phyloP scores from a whole-genome alignment of 768 basidiomycete species.

The Tricholoma terreum region DNA sequence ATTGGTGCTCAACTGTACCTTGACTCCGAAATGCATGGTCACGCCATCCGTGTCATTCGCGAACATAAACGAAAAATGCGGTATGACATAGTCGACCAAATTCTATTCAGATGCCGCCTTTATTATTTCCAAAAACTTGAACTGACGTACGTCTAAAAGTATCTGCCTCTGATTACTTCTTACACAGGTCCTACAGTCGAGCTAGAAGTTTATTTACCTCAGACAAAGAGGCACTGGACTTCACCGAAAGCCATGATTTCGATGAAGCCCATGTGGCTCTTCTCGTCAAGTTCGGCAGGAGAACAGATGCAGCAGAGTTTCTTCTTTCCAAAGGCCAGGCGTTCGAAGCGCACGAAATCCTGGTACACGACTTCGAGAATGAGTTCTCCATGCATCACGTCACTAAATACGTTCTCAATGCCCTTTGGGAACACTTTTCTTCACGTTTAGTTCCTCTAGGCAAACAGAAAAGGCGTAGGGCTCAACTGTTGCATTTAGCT shows the following conservation, averaged over 20 bases:
- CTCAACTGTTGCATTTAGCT: slow-evolving; percentile 24
- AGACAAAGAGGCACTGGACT: slow-evolving; percentile 53
- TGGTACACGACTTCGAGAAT: slow-evolving; percentile 34
- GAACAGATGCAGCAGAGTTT: slow-evolving; percentile 49
- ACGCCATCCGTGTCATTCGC: slow-evolving; percentile 47
- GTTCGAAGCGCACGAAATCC: slow-evolving; percentile 43
- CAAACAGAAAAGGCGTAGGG: slow-evolving; percentile 7
- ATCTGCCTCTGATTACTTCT: not conserved
- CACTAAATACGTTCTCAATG: slow-evolving; percentile 36
- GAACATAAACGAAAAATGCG: slow-evolving; percentile 30
- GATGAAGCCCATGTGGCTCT: slow-evolving; percentile 45
- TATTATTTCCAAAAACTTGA: slow-evolving; percentile 40
- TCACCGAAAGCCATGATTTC: slow-evolving; percentile 51
- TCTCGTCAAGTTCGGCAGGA: slow-evolving; percentile 39
- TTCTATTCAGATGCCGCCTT: slow-evolving; percentile 44
- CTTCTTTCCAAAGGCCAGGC: slow-evolving; percentile 45
- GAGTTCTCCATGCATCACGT: slow-evolving; percentile 31
- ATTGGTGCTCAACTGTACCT: slow-evolving; percentile 46
- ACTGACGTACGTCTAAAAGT: slow-evolving; percentile 26
- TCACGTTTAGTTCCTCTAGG: slow-evolving; percentile 28
- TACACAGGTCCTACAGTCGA: slow-evolving; percentile 32
- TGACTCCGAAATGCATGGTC: slow-evolving; percentile 47
- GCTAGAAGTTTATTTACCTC: slow-evolving; percentile 45
- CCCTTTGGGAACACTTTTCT: slow-evolving; percentile 44
- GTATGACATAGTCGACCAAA: slow-evolving; percentile 26